Evolutionary conservation across 2,329 filamentous ascomycete genomes (phyloP).

Genomic region (Coniochaeta pulveracea): DNA sequence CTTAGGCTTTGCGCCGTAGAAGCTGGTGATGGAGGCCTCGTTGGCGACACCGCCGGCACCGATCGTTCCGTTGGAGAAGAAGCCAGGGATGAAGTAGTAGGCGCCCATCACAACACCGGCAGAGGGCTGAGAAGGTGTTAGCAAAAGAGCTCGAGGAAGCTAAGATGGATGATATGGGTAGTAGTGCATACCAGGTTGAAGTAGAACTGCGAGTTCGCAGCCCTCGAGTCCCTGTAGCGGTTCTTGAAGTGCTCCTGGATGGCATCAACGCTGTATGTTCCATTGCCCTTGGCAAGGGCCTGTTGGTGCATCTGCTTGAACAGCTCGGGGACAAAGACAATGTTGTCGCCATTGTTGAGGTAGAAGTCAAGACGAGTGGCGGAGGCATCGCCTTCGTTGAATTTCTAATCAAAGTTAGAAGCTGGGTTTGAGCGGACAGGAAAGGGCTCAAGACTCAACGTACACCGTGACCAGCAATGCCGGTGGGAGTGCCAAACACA

Average conservation of each 20-base stretch:
- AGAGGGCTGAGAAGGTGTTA: no score
- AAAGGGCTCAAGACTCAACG: no score
- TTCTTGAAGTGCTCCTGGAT: conserved; percentile 9
- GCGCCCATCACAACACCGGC: conserved; percentile 9
- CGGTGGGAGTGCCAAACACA: conserved; percentile 8
- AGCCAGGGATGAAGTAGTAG: conserved; percentile 9
- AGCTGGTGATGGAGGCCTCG: conserved; percentile 10
- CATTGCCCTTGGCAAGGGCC: conserved; percentile 7
- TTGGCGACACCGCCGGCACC: conserved; percentile 9
- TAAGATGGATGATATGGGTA: no score
- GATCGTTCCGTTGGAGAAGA: conserved; percentile 10
- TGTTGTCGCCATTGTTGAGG: conserved; percentile 12
- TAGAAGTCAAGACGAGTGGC: conserved; percentile 6
- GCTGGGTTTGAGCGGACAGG: no score
- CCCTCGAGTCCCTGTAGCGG: conserved; percentile 8
- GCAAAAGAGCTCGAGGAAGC: no score
- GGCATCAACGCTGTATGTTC: conserved; percentile 8
- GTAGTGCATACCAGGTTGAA: no score
- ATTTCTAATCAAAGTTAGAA: no score
- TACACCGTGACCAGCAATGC: conserved; percentile 8
- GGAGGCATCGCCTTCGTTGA: conserved; percentile 10
- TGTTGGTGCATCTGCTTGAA: conserved; percentile 11
- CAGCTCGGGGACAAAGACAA: conserved; percentile 11
- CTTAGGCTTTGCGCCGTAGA: conserved; percentile 9
- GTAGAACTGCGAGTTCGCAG: conserved; percentile 9